Base-by-base conservation (phyloP, 1,139 yeast species). In the Debaryomyces fabryi region DNA sequence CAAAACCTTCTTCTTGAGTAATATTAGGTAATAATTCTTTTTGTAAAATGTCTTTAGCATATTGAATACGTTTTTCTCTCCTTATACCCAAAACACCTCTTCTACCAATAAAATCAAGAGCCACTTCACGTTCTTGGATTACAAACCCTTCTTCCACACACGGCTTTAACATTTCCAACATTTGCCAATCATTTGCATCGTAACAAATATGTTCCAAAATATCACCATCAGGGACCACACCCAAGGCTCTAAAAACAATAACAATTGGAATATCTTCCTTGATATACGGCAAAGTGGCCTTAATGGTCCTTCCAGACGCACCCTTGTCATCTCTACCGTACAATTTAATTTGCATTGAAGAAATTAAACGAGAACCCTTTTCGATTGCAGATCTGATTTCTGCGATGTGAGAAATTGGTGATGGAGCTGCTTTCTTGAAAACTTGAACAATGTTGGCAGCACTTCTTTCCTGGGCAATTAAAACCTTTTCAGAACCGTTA, bases 121-220 rank as follows among this genome's bases (percentile, higher is more conserved):
- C 99, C 47, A 95, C 96, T 74, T 93, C 99, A 65, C 96, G 86
- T 67, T 95, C 98, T 73, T 95, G 99, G 53, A 95, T 92, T 45
- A 93, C 96, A 69, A 93, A 95, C 49, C 97, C 99, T 75, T 95
- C 99, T 70, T 95, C 99, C 54, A 95, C 96, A 81, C 99, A 93
- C 4, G 99, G 99, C 68, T 93, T 95, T 64, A 95, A 80, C 96
- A 93, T 90, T 73, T 95, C 99, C 71, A 93, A 81, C 99, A 95
- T 95, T 72, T 93, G 99, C 97, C 98, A 92, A 74, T 93, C 99
- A 58, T 87, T 88, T 50, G 92, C 92, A 69, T 93, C 99, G 68
- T 92, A 95, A 74, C 99, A 95, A 51, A 93, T 93, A 69, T 93
- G 99, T 70, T 93, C 98, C 60, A 95, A 77, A 62, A 93, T 95